Percentiles rank a stretch among this genome's conserved stretches.
Evolutionary conservation across 2,329 filamentous ascomycete genomes (phyloP).

Genomic region (Chrysoporthe deuterocubensis): DNA sequence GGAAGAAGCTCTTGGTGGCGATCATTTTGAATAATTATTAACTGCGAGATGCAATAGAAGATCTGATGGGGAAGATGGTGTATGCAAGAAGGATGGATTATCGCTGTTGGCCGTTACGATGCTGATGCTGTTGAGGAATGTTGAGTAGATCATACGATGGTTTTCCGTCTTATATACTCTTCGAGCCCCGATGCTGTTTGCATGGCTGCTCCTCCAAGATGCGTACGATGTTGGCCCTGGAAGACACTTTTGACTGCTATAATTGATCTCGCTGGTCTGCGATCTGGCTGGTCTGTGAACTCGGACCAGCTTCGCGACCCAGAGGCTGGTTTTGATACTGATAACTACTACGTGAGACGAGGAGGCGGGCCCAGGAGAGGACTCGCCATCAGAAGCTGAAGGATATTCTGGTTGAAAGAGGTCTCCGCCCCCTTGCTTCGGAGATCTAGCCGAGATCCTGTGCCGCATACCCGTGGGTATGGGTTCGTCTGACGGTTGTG

Average conservation of each 20-base stretch:
- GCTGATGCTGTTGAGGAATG: neutral
- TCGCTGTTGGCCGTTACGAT: neutral
- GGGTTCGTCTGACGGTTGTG: too few relatives aligned
- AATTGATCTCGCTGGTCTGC: neutral
- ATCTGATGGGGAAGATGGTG: neutral
- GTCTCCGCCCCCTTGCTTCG: too few relatives aligned
- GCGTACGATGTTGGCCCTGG: neutral
- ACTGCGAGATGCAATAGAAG: neutral
- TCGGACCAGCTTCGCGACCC: neutral
- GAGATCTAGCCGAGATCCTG: too few relatives aligned
- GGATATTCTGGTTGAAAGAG: too few relatives aligned
- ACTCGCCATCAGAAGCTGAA: too few relatives aligned
- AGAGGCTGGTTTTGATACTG: too few relatives aligned
- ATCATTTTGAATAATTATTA: neutral
- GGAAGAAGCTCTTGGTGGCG: neutral
- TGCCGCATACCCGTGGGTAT: too few relatives aligned
- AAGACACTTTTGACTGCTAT: neutral
- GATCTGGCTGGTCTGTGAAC: neutral
- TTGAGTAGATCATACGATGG: neutral
- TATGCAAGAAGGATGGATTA: neutral
- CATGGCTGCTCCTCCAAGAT: neutral
- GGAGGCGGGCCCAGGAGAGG: too few relatives aligned
- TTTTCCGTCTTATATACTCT: neutral
- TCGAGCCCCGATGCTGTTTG: neutral
- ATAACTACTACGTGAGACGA: too few relatives aligned